Percentiles rank a stretch among this genome's conserved stretches.
phyloP scores from a whole-genome alignment of 2,329 filamentous ascomycete species.

The Arachnopeziza araneosa region DNA sequence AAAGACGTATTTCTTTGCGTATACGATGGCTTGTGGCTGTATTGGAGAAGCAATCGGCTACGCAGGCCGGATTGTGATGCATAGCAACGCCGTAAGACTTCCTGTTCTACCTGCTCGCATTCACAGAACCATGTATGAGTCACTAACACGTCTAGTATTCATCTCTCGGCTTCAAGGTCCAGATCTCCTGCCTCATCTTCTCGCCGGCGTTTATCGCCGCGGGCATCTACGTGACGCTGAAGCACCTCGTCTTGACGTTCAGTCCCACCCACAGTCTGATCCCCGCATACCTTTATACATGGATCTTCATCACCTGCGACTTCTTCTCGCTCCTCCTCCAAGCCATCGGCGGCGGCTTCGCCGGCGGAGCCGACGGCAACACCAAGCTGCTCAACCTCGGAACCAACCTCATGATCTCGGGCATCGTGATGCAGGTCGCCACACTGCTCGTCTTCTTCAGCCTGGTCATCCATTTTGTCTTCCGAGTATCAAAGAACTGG shows the following conservation, averaged over 20 bases:
- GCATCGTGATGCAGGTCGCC: constrained; percentile 35
- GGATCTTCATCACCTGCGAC: constrained; percentile 55
- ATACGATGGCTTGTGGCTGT: constrained; percentile 39
- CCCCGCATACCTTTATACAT: constrained; percentile 39
- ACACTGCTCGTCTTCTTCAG: constrained; percentile 34
- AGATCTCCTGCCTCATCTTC: constrained; percentile 35
- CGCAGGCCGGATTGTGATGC: constrained; percentile 46
- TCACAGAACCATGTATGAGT: not conserved
- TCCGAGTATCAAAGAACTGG: constrained; percentile 28
- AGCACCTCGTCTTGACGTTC: constrained; percentile 17
- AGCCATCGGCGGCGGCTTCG: constrained; percentile 51
- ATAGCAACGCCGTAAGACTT: constrained; percentile 37
- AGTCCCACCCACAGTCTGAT: constrained; percentile 23
- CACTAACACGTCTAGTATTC: not conserved
- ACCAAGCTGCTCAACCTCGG: constrained; percentile 1
- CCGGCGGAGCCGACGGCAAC: constrained; percentile 23
- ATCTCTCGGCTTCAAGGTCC: constrained; percentile 39
- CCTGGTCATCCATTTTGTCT: constrained; percentile 45
- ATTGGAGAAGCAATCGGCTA: constrained; percentile 53
- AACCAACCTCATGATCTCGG: constrained; percentile 34
- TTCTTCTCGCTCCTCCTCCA: constrained; percentile 52
- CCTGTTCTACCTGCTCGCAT: not conserved
- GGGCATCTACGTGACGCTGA: constrained; percentile 54
- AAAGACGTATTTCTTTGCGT: constrained; percentile 47
- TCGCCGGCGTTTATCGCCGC: constrained; percentile 50